Conservation (phyloP, 2,329 filamentous ascomycete species). For the Chlorencoelia australis region DNA sequence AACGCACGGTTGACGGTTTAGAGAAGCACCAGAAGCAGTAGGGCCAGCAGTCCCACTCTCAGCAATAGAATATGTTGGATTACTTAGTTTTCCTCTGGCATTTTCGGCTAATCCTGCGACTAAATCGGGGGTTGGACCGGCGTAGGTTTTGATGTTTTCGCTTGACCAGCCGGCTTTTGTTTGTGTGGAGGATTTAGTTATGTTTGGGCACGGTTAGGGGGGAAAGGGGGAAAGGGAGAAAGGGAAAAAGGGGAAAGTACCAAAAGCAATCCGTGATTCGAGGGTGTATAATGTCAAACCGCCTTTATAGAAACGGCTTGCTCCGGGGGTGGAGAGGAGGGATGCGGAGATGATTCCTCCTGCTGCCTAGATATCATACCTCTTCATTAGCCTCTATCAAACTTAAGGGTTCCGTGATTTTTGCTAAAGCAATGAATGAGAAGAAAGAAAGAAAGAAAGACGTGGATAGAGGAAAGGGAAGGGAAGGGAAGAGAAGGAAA, state of each 20-base stretch:
- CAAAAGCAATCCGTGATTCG: no score
- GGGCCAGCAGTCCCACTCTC: conserved; percentile 58
- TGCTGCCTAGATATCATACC: conserved; percentile 35
- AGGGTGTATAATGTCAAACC: conserved; percentile 40
- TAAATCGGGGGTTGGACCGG: conserved; percentile 48
- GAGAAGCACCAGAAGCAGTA: conserved; percentile 44
- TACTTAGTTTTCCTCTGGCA: conserved; percentile 42
- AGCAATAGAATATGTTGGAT: conserved; percentile 46
- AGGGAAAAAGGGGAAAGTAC: not conserved
- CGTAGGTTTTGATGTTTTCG: conserved; percentile 40
- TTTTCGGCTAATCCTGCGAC: conserved; percentile 46
- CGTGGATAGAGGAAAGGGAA: not conserved
- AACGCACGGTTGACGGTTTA: conserved; percentile 43
- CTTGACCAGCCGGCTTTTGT: conserved; percentile 46
- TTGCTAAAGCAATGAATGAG: not conserved
- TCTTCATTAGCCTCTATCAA: not conserved
- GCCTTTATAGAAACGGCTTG: conserved; percentile 47
- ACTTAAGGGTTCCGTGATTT: not conserved
- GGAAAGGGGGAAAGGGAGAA: not conserved
- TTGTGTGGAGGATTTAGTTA: not conserved
- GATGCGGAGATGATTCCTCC: conserved; percentile 51
- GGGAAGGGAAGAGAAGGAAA: no score
- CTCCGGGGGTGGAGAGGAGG: conserved; percentile 48
- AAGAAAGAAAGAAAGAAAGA: not conserved
- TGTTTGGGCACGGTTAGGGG: not conserved